Percentiles rank a stretch among this genome's conserved stretches.
Evolutionary conservation across 2,329 filamentous ascomycete genomes (phyloP).

Genomic region (Pseudogymnoascus sp.): DNA sequence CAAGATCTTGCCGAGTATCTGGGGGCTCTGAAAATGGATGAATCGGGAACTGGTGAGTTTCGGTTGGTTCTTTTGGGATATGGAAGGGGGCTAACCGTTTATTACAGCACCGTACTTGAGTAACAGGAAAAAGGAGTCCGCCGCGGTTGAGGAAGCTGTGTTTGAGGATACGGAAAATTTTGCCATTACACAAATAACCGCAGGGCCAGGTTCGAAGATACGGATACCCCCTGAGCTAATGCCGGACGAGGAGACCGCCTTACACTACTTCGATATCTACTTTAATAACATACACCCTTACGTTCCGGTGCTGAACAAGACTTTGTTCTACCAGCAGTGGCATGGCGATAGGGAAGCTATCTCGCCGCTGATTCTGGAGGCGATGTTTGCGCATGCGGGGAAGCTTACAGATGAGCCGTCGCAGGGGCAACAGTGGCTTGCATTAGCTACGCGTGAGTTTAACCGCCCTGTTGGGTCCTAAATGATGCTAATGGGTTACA

Average conservation of each 20-base stretch:
- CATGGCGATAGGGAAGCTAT: conserved; percentile 71
- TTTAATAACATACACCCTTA: conserved; percentile 90
- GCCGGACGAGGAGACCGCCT: conserved; percentile 74
- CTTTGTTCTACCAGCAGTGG: conserved; percentile 84
- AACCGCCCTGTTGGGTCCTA: background rate
- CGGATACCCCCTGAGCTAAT: conserved; percentile 88
- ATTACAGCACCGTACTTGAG: conserved; percentile 72
- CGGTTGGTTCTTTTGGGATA: background rate
- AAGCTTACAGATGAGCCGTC: conserved; percentile 74
- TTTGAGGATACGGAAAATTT: conserved; percentile 66
- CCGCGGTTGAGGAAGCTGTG: conserved; percentile 50
- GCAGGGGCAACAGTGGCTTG: conserved; percentile 86
- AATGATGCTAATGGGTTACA: conserved; percentile 33
- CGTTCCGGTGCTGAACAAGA: conserved; percentile 77
- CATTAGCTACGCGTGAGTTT: conserved; percentile 69
- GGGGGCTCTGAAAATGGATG: conserved; percentile 79
- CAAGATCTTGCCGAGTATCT: conserved; percentile 71
- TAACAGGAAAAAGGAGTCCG: conserved; percentile 41
- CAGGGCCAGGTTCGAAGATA: conserved; percentile 65
- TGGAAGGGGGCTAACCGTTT: conserved; percentile 15
- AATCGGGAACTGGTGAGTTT: conserved; percentile 69
- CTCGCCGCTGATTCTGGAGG: conserved; percentile 81
- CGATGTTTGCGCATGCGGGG: conserved; percentile 82
- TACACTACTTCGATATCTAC: conserved; percentile 83
- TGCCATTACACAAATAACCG: conserved; percentile 54